Evolutionary conservation across 108 stramenopile species (phyloP), one percentile per base, ranked within the genome.

Genomic region (Nitzschia inconspicua): DNA sequence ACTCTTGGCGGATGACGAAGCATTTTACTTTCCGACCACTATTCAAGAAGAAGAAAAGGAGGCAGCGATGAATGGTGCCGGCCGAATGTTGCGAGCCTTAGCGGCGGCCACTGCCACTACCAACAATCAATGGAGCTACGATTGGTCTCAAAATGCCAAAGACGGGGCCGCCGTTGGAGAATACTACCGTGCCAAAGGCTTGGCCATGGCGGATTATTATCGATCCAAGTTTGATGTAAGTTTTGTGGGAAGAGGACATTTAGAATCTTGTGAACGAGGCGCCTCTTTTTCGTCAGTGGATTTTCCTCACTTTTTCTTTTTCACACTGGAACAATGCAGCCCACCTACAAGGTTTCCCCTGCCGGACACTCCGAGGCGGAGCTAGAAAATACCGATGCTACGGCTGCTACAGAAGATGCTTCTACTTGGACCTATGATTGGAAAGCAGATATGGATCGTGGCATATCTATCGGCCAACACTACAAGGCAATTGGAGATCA

Each of bases 271-370:
- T 10, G 22, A n/a, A 34, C 34, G 16, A 16, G 19, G 35, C 25
- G 5, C 30, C 53, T 14, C 23, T 0, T 23, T 0, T 7, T 24
- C 53, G 13, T 24, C 11, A 18, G 22, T 26, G 22, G 40, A 1
- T 42, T 32, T 40, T 58, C 11, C 0, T 27, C 0, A 10, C 19
- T 19, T 57, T 39, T 3, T 1, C n/a, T n/a, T n/a, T n/a, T n/a
- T n/a, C n/a, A n/a, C n/a, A n/a, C n/a, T n/a, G n/a, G n/a, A n/a
- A n/a, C n/a, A n/a, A n/a, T 3, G 5, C 24, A 60, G 59, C 59
- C 59, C 59, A 47, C 42, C 9, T 0, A 60, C 59, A 60, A 60
- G 10, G n/a, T n/a, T n/a, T n/a, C n/a, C n/a, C n/a, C n/a, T n/a
- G 25, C 48, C 4, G 25, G n/a, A 25, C 22, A 22, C 18, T 5